Evolutionary conservation across 2,329 filamentous ascomycete genomes (phyloP).

Genomic region (Lasiodiplodia theobromae): DNA sequence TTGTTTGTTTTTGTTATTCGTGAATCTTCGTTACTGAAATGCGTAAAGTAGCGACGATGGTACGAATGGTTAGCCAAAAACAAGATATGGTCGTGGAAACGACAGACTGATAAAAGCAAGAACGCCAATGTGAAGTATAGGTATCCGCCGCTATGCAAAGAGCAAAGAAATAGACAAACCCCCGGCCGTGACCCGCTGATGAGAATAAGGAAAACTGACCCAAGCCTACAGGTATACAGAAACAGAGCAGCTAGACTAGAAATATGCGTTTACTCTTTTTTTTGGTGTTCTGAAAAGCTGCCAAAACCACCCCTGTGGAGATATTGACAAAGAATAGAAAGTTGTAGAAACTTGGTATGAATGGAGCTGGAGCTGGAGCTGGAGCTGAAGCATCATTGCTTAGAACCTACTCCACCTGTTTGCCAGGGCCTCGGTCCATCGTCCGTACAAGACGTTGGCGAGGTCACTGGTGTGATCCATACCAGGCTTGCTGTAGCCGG

Average conservation of each 20-base stretch:
- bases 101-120: neutral
- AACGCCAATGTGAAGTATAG: neutral
- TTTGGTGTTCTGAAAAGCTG: neutral
- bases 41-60: neutral
- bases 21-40: slow-evolving; percentile 11
- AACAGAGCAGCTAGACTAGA: slow-evolving; percentile 2
- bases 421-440: slow-evolving; percentile 86
- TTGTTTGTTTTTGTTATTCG: neutral
- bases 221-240: slow-evolving; percentile 10
- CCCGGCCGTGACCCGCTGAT: neutral
- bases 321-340: slow-evolving; percentile 18
- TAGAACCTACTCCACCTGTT: slow-evolving; percentile 48
- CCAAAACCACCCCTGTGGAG: neutral
- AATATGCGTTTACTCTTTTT: slow-evolving; percentile 16
- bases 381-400: neutral
- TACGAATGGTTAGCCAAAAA: neutral
- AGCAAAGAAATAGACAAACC: neutral
- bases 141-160: slow-evolving; percentile 19
- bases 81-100: neutral
- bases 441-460: slow-evolving; percentile 86
- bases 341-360: neutral
- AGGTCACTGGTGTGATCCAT: slow-evolving; percentile 94
- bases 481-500: slow-evolving; percentile 68
- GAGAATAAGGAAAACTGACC: neutral
- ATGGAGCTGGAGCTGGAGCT: too few species aligned